A percentile compares a stretch with the other conserved stretches of the same genome.
These are phyloP conservation scores for Sphaerulina musiva DNA, from an alignment of 2,329 filamentous ascomycete species.

Conservation along the genomic window DNA sequence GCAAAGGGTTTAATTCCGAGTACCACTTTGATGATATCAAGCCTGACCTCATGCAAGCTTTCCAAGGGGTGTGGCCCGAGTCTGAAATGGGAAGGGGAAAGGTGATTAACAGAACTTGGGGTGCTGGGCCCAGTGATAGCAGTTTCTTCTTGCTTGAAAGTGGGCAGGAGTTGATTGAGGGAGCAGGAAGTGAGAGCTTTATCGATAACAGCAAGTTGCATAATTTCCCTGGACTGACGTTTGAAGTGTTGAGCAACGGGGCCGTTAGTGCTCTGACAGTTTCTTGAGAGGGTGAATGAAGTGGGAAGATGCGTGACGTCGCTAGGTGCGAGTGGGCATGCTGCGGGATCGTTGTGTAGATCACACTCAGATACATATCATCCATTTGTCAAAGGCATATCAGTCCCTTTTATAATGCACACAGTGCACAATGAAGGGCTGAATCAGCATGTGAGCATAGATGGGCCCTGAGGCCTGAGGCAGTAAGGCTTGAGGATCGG, in stretches of 20 bases:
- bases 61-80: slow-evolving; percentile 50
- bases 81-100: slow-evolving; percentile 44
- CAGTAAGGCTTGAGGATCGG: no score
- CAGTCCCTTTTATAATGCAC: no score
- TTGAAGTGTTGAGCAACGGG: slow-evolving; percentile 92
- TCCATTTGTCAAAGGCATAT: no score
- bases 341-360: no score
- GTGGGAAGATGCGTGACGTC: not conserved
- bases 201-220: slow-evolving; percentile 76
- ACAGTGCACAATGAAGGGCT: no score
- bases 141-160: slow-evolving; percentile 33
- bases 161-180: slow-evolving; percentile 35
- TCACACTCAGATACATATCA: no score
- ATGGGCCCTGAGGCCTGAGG: no score
- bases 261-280: slow-evolving; percentile 76
- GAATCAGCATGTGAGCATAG: no score
- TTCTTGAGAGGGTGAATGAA: slow-evolving; percentile 12
- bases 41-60: slow-evolving; percentile 26
- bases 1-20: slow-evolving; percentile 61
- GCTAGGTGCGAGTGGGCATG: no score
- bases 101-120: slow-evolving; percentile 35
- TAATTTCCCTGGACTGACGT: slow-evolving; percentile 87
- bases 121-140: slow-evolving; percentile 30
- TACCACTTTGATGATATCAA: slow-evolving; percentile 67
- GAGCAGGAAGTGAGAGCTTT: slow-evolving; percentile 46